Evolutionary conservation across 1,139 yeast species (phyloP), one percentile per base, ranked within the genome.

Genomic region (Pichia sp.): DNA sequence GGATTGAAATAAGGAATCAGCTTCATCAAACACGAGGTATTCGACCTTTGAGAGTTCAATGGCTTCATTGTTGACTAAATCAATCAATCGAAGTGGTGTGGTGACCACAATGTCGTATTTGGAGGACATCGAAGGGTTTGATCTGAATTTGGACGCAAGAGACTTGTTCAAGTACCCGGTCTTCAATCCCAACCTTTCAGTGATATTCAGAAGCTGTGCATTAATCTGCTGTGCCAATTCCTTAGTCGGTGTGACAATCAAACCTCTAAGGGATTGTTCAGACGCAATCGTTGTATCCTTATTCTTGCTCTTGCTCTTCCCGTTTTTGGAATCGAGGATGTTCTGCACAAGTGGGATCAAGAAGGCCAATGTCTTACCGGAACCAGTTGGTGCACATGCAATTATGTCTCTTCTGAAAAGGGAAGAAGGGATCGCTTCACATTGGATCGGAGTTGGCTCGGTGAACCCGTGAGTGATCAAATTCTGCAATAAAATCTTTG

Each of bases 311-410:
- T n/a, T n/a, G n/a, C n/a, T n/a, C n/a, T n/a, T n/a, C n/a, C n/a
- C n/a, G 14, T 11, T 14, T 12, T 38, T 44, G 3, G 35, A 26
- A 46, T 52, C 49, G 7, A 60, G 37, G 4, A 74, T 49, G 32
- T 66, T 66, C 51, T 86, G 94, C 13, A 91, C 62, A 48, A 88
- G 54, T 3, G 98, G 98, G 14, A 87, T 74, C 39, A 83, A 66
- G 56, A 83, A 91, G 30, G 96, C 97, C 46, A 93, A 68, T 1
- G 98, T 91, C 64, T 91, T 91, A 59, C 98, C 98, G 1, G 96
- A 87, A 32, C 98, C 98, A 2, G 98, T 91, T 64, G 91, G 88
- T 38, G 98, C 98, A 35, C 97, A 96, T 38, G 53, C 53, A 30
- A 56, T 50, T 10, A 56, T 49, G 25, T 53, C 59, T 31, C 52